These are phyloP conservation scores for Begonia masoniana DNA, from an alignment of 306 rosid genomes.

Conservation along the genomic window DNA sequence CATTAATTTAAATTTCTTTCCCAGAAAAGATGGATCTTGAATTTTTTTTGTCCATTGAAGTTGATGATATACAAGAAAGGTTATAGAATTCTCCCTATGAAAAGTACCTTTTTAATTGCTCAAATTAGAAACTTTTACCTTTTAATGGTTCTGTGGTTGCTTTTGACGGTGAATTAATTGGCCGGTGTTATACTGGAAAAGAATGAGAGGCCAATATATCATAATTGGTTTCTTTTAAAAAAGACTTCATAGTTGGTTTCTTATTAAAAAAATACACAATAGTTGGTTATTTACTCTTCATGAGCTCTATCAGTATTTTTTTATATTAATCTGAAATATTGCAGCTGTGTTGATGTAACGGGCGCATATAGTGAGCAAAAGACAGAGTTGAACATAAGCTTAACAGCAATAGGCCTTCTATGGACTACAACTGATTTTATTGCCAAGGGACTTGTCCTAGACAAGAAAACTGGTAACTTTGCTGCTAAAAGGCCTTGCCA, in stretches of 20 bases:
- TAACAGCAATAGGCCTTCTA: constrained; percentile 84
- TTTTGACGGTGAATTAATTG: background rate
- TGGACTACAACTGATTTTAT: constrained; percentile 97
- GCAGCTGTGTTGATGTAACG: constrained; percentile 87
- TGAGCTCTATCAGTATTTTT: constrained; percentile 2
- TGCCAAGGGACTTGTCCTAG: constrained; percentile 61
- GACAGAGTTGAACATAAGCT: constrained; percentile 91
- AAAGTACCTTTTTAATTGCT: background rate
- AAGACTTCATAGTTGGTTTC: background rate
- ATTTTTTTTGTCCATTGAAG: background rate
- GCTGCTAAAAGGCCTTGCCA: background rate
- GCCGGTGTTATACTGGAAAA: background rate
- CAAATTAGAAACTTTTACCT: background rate
- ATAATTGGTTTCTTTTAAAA: too few relatives aligned
- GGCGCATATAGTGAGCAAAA: constrained; percentile 96
- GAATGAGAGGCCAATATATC: too few relatives aligned
- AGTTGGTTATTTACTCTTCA: background rate
- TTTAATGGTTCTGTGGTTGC: background rate
- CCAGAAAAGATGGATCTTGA: background rate
- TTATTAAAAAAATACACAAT: background rate
- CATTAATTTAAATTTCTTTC: background rate
- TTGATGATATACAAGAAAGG: too few relatives aligned
- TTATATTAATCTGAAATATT: constrained; percentile 18
- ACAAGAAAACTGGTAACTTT: constrained; percentile 45
- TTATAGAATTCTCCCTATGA: background rate